phyloP scores from a whole-genome alignment of 2,329 filamentous ascomycete species.

The Paecilomyces variotii region DNA sequence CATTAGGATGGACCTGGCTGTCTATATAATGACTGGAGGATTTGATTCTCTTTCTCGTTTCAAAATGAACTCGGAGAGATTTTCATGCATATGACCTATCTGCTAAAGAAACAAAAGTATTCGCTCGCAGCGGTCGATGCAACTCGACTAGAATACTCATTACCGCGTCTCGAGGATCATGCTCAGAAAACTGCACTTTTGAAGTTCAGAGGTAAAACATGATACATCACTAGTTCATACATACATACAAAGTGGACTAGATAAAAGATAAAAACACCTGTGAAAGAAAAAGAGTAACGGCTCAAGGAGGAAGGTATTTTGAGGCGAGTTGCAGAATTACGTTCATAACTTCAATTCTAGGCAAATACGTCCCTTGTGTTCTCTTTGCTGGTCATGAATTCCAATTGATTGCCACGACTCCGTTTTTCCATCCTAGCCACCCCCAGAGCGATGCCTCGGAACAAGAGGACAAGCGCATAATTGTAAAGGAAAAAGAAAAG shows the following conservation, averaged over 20 bases:
- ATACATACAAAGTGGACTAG: neutral
- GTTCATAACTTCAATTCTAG: neutral
- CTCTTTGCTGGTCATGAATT: neutral
- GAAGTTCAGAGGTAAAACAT: neutral
- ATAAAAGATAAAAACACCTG: no score
- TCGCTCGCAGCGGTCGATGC: no score
- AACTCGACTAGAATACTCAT: no score
- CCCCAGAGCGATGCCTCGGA: neutral
- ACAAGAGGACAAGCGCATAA: neutral
- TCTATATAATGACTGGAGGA: no score
- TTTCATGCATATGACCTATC: no score
- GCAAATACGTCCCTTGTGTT: neutral
- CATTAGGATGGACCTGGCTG: no score
- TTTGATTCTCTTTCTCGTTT: no score
- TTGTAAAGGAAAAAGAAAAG: neutral
- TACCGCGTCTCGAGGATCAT: no score
- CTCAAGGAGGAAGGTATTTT: neutral
- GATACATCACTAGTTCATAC: neutral
- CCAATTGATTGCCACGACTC: neutral
- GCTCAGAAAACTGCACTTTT: neutral
- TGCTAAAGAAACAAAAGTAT: no score
- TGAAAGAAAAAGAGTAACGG: neutral
- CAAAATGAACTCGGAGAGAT: no score
- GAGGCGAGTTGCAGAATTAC: neutral
- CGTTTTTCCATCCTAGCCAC: neutral